A percentile compares a stretch with the other conserved stretches of the same genome.
Evolutionary conservation across 108 stramenopile genomes (phyloP).

Genomic region (Skeletonema costatum): DNA sequence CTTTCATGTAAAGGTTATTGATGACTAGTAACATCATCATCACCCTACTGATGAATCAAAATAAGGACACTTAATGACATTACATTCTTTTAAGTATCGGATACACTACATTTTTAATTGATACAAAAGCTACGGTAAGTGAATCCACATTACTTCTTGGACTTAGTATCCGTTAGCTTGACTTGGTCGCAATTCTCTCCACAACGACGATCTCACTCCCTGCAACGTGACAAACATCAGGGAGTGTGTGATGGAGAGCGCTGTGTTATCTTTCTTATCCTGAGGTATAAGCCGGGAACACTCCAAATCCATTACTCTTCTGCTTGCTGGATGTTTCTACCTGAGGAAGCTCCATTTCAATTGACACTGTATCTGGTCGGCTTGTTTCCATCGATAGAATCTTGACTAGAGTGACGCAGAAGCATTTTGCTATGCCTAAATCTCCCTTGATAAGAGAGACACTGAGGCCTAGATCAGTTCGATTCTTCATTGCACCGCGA

Average conservation of each 20-base stretch:
- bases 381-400: slow-evolving; percentile 32
- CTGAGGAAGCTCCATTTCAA: slow-evolving; percentile 45
- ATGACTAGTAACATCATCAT: too few species aligned
- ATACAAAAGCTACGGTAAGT: not conserved
- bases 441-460: slow-evolving; percentile 74
- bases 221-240: not conserved
- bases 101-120: too few species aligned
- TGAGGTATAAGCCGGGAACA: slow-evolving; percentile 30
- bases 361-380: slow-evolving; percentile 25
- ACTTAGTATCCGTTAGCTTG: not conserved
- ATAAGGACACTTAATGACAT: too few species aligned
- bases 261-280: slow-evolving; percentile 1
- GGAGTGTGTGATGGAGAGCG: not conserved
- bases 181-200: not conserved
- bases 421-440: slow-evolving; percentile 78
- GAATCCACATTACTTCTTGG: not conserved
- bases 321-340: slow-evolving; percentile 7
- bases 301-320: slow-evolving; percentile 27
- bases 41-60: too few species aligned
- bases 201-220: not conserved
- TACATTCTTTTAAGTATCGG: not conserved
- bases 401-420: slow-evolving; percentile 78
- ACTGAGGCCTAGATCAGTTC: slow-evolving; percentile 74
- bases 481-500: slow-evolving; percentile 50
- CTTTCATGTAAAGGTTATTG: too few species aligned